phyloP scores from a whole-genome alignment of 2,329 filamentous ascomycete species.

The Colletotrichum truncatum region DNA sequence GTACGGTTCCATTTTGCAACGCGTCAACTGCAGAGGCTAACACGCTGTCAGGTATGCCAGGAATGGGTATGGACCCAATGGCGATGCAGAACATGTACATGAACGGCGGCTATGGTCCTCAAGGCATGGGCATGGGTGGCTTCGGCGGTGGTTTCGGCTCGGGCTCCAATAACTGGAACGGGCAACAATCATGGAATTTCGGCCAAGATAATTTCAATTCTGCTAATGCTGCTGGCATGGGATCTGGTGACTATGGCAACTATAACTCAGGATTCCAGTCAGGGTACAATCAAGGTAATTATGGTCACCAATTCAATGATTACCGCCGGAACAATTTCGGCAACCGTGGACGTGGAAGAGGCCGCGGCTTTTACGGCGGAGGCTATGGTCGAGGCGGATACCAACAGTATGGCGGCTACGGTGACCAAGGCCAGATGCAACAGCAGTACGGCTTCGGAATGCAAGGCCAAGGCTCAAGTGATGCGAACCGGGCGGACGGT shows the following conservation, averaged over 20 bases:
- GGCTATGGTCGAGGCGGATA: conserved; percentile 66
- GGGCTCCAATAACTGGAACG: conserved; percentile 81
- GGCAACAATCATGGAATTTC: conserved; percentile 84
- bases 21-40: conserved; percentile 38
- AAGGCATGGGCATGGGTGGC: conserved; percentile 84
- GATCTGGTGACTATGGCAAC: conserved; percentile 81
- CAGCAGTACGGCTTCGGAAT: conserved; percentile 25
- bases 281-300: conserved; percentile 87
- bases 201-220: conserved; percentile 90
- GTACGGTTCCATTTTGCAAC: conserved; percentile 63
- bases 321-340: conserved; percentile 76
- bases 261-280: conserved; percentile 81
- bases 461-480: conserved; percentile 34
- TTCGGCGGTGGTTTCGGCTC: conserved; percentile 69
- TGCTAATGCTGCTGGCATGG: conserved; percentile 84
- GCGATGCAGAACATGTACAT: conserved; percentile 81
- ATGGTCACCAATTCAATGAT: conserved; percentile 83
- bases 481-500: conserved; percentile 33
- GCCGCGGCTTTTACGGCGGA: conserved; percentile 67
- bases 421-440: conserved; percentile 42
- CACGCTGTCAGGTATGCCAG: conserved; percentile 71
- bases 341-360: conserved; percentile 71
- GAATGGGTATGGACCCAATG: conserved; percentile 87
- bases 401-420: conserved; percentile 52
- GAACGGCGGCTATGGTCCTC: conserved; percentile 77